Evolutionary conservation across 345 rosid genomes (phyloP).

Genomic region (Eucalyptus urophylla): DNA sequence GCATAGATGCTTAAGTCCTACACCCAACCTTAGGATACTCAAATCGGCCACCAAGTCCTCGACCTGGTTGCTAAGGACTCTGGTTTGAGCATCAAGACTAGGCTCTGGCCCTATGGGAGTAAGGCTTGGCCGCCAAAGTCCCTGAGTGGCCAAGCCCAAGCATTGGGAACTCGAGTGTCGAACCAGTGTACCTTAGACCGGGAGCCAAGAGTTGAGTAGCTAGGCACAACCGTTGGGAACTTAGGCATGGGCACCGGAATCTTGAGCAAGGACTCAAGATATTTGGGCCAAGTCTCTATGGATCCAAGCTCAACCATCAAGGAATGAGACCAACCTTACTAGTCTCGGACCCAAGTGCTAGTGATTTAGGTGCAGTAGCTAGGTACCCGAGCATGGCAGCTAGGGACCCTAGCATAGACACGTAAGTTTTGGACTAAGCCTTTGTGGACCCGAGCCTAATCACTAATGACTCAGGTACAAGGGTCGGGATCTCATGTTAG

Average conservation of each 20-base stretch:
- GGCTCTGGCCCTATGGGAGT: not conserved
- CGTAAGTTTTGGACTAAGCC: fast-evolving
- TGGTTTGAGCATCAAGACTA: not conserved
- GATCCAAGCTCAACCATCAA: not conserved
- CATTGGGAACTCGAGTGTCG: not conserved
- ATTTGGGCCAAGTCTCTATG: not conserved
- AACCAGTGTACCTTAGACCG: fast-evolving
- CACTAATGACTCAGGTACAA: fast-evolving
- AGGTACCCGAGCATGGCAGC: not conserved
- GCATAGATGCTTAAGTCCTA: not conserved
- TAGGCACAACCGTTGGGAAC: not conserved
- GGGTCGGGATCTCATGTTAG: not conserved
- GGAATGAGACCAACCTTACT: not conserved
- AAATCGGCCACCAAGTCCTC: fast-evolving
- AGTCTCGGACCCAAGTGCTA: fast-evolving
- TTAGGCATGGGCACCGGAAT: fast-evolving
- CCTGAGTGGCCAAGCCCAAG: not conserved
- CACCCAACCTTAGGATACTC: not conserved
- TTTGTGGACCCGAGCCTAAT: not conserved
- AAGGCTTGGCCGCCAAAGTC: not conserved
- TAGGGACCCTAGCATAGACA: not conserved
- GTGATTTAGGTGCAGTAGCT: not conserved
- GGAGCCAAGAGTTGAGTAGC: not conserved
- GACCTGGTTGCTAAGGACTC: not conserved
- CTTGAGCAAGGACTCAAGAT: not conserved